Conservation (phyloP, 2,329 filamentous ascomycete species). For the Trichoderma sp. region DNA sequence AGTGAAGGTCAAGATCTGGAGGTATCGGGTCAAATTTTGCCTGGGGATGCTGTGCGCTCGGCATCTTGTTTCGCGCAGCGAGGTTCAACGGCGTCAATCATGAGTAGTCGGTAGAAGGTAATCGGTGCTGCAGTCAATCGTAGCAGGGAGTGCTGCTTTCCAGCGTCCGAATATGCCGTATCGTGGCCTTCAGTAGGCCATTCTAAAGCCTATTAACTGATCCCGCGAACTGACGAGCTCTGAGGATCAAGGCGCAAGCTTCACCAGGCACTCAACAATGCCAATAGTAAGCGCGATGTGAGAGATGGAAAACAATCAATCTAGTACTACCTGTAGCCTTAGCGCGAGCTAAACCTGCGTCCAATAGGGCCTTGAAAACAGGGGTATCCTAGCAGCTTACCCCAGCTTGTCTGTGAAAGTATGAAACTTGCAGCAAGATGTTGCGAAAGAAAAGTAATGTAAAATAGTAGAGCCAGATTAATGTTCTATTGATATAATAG, state of each 20-base stretch:
- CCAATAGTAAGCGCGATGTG: constrained; percentile 8
- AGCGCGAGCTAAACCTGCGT: background rate
- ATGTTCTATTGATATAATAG: background rate
- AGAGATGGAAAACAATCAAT: background rate
- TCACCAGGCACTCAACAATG: background rate
- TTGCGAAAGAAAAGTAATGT: background rate
- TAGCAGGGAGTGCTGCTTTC: background rate
- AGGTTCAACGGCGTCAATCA: background rate
- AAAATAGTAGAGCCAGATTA: background rate
- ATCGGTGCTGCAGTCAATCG: background rate
- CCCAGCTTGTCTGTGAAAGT: background rate
- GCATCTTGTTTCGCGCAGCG: constrained; percentile 61
- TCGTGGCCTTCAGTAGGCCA: background rate
- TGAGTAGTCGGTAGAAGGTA: background rate
- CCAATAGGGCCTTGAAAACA: background rate
- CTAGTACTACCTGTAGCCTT: background rate
- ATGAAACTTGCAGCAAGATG: background rate
- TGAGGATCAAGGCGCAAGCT: background rate
- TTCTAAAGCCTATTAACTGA: background rate
- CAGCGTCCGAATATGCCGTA: background rate
- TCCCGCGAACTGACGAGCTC: background rate
- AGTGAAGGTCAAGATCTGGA: constrained; percentile 77
- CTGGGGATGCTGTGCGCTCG: constrained; percentile 72
- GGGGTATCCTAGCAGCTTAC: background rate
- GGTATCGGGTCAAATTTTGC: constrained; percentile 91